Percentiles rank a stretch among this genome's conserved stretches.
These are phyloP conservation scores for Suhomyces sp. DNA, from an alignment of 805 yeast genomes.

Conservation along the genomic window DNA sequence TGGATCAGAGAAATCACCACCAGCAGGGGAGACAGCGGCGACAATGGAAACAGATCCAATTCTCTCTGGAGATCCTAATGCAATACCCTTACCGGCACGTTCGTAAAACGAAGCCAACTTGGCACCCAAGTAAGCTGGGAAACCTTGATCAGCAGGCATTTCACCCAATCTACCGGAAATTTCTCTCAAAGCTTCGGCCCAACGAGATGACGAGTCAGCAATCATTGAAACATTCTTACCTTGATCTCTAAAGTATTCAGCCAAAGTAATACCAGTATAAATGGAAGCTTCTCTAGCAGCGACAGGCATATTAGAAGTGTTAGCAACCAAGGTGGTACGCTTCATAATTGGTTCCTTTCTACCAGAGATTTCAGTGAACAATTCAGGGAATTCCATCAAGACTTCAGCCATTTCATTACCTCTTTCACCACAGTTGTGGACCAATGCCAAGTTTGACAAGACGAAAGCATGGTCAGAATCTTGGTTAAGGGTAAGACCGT, in stretches of 20 bases:
- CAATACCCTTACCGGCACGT: conserved; percentile 97
- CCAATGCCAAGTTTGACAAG: conserved; percentile 35
- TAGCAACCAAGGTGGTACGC: conserved; percentile 98
- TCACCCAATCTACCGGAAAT: conserved; percentile 99
- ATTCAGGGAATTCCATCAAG: conserved; percentile 98
- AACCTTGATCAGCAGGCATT: conserved; percentile 99
- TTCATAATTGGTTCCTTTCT: conserved; percentile 97
- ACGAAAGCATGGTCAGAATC: conserved; percentile 44
- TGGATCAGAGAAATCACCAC: conserved; percentile 99
- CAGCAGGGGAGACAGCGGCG: conserved; percentile 99
- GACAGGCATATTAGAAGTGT: conserved; percentile 99
- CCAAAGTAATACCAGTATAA: conserved; percentile 97
- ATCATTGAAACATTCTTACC: conserved; percentile 99
- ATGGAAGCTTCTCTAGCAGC: conserved; percentile 99
- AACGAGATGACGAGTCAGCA: conserved; percentile 99
- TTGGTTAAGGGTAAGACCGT: conserved; percentile 42
- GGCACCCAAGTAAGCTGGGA: conserved; percentile 99
- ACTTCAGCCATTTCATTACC: conserved; percentile 99
- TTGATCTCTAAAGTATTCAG: conserved; percentile 99
- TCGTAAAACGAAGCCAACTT: conserved; percentile 98
- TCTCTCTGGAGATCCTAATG: conserved; percentile 96
- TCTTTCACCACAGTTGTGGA: conserved; percentile 72
- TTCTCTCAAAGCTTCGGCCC: conserved; percentile 99
- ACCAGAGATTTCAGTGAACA: conserved; percentile 86
- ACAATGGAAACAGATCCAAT: conserved; percentile 96